phyloP scores from a whole-genome alignment of 768 basidiomycete species.

The Cubamyces sp. region DNA sequence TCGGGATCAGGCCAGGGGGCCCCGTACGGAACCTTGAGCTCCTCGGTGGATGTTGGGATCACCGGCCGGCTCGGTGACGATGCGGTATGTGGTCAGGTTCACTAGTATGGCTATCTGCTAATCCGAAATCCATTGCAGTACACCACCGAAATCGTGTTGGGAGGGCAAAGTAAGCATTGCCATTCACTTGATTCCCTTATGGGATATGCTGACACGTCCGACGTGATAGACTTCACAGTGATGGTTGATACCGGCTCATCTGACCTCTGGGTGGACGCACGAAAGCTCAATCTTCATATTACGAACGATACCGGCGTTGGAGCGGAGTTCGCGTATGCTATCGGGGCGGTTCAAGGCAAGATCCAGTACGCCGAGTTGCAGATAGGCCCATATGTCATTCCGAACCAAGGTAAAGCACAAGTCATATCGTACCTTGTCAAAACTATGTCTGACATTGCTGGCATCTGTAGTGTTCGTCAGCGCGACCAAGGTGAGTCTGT shows the following conservation, averaged over 20 bases:
- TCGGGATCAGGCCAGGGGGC: no score
- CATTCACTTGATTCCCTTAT: no score
- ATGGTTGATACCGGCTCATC: slow-evolving; percentile 41
- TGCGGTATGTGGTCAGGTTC: no score
- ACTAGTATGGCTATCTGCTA: no score
- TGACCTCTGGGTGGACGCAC: slow-evolving; percentile 37
- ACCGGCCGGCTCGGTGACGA: no score
- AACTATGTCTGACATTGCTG: no score
- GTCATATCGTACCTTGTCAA: no score
- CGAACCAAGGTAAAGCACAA: slow-evolving; percentile 66
- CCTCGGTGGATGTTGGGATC: no score
- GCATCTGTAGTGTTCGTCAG: slow-evolving; percentile 52
- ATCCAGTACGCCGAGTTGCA: slow-evolving; percentile 41
- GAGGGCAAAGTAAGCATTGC: slow-evolving; percentile 3
- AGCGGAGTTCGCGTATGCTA: slow-evolving; percentile 41
- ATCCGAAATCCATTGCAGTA: no score
- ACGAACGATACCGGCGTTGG: slow-evolving; percentile 38
- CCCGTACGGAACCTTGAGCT: no score
- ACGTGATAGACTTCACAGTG: slow-evolving; percentile 33
- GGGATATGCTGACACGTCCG: no score
- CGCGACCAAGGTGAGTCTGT: slow-evolving; percentile 22
- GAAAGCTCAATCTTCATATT: slow-evolving; percentile 22
- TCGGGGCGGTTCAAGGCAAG: slow-evolving; percentile 43
- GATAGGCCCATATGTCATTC: slow-evolving; percentile 39
- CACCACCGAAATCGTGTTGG: slow-evolving; percentile 2